A percentile compares a stretch with the other conserved stretches of the same genome.
Conservation (phyloP, 139 green algal species). For the Monoraphidium neglectum region DNA sequence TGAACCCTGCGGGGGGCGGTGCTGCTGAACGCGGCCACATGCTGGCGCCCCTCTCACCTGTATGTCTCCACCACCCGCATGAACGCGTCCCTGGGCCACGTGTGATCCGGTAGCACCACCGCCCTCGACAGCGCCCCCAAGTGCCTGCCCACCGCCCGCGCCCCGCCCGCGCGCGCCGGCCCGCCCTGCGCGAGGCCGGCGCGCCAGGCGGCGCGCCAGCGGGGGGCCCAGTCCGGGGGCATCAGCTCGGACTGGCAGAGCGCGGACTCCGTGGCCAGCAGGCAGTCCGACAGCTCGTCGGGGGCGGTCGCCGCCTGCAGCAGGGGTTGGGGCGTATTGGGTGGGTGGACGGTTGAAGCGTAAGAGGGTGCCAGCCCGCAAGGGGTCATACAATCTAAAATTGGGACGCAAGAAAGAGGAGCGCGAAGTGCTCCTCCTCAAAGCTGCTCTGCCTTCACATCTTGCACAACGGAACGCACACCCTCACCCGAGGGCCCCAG, state of each 20-base stretch:
- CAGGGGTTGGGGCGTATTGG: too few species aligned
- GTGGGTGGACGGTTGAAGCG: too few species aligned
- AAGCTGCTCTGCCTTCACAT: too few species aligned
- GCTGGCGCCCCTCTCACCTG: slow-evolving; percentile 8
- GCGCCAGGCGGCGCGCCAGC: slow-evolving; percentile 55
- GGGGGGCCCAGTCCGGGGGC: not conserved
- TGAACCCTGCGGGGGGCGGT: too few species aligned
- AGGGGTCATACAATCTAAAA: too few species aligned
- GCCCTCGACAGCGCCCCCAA: slow-evolving; percentile 55
- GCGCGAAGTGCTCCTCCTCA: too few species aligned
- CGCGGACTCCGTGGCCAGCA: slow-evolving; percentile 1
- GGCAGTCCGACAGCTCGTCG: slow-evolving; percentile 2
- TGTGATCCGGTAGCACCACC: slow-evolving; percentile 21
- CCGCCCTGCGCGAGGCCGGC: slow-evolving; percentile 19
- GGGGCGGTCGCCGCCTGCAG: not conserved
- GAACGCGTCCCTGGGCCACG: slow-evolving; percentile 61
- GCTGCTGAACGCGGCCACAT: too few species aligned
- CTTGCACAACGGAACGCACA: too few species aligned
- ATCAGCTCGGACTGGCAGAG: not conserved
- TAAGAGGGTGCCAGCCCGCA: too few species aligned
- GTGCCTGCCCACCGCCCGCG: slow-evolving; percentile 38
- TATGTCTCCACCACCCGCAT: slow-evolving; percentile 37
- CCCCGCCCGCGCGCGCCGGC: slow-evolving; percentile 32
- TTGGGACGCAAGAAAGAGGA: too few species aligned
- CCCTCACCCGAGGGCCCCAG: too few species aligned